Base-by-base conservation (phyloP, 768 basidiomycete species). In the Neoboletus magnificus region DNA sequence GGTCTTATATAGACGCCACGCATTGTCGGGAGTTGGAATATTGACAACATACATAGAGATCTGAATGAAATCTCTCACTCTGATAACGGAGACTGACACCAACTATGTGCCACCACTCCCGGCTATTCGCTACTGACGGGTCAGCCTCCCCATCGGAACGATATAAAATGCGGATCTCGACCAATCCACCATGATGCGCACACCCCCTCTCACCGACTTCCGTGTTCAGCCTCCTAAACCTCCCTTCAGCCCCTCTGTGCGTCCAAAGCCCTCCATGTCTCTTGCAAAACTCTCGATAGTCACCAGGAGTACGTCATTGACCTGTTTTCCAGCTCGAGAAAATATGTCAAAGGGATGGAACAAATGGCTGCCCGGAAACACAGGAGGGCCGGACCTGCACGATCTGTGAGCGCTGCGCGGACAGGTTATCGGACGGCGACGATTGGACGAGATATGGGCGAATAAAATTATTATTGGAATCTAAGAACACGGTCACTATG, bases 201-300 rank as follows among this genome's bases (percentile, higher is more conserved):
- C 37, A 12, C 2, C 15, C 30, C 20, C 33, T 27, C 16, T 20
- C 27, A 30, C 10, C 18, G 9, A 20, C 11, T 5, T 20, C 10
- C 32, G 36, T 36, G 7, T 30, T 42, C 37, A 27, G n/a, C 12
- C 12, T 30, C 11, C 25, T 10, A 10, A 22, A 30, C 5, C 11
- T 13, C 3, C n/a, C 29, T 3, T 42, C 12, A 15, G 10, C 7
- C 9, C 54, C 22, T 23, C 27, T 37, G 20, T n/a, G 3, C 10
- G 30, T 15, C n/a, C 42, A 25, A 44, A 37, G 22, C 7, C 39
- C 5, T 12, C 47, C 44, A 53, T 65, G 61, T 58, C 64, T 20
- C 48, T 20, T 16, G 52, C 16, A 4, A 61, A 65, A 51, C 55
- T 66, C 61, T 66, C 36, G 49, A 57, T 0, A 18, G 47, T 35